Conservation (phyloP, 2,329 filamentous ascomycete species). For the Epicoccum sorghinum region DNA sequence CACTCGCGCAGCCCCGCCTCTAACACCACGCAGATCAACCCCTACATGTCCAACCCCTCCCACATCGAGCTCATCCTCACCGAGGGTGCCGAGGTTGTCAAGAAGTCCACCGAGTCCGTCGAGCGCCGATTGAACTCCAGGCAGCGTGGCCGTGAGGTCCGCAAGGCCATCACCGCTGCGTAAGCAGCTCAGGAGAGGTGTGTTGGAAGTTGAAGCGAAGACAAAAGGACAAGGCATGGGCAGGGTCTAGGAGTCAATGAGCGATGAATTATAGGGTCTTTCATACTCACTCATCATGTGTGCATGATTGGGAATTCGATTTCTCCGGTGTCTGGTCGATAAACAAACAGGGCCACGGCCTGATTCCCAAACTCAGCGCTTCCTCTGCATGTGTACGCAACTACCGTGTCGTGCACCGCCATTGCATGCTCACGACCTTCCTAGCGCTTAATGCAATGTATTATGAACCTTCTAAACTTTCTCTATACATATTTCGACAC, state of each 20-base stretch:
- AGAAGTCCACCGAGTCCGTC: constrained; percentile 78
- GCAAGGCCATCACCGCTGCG: constrained; percentile 66
- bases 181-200: constrained; percentile 41
- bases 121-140: constrained; percentile 81
- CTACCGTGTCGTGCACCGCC: constrained; percentile 6
- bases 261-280: constrained; percentile 49
- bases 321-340: constrained; percentile 47
- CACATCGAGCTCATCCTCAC: constrained; percentile 99
- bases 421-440: constrained; percentile 17
- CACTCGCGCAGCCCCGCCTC: constrained; percentile 2
- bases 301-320: constrained; percentile 48
- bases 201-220: constrained; percentile 27
- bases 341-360: constrained; percentile 45
- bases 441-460: constrained; percentile 21
- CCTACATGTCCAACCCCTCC: constrained; percentile 99
- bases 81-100: constrained; percentile 93
- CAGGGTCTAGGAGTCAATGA: constrained; percentile 49
- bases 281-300: constrained; percentile 43
- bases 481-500: neutral
- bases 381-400: constrained; percentile 16
- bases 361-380: constrained; percentile 35
- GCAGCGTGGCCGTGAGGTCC: constrained; percentile 78
- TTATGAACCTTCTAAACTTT: constrained; percentile 9
- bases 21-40: constrained; percentile 79
- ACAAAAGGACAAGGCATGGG: constrained; percentile 42